Percentiles rank a stretch among this genome's conserved stretches.
Evolutionary conservation across 139 green algal species (phyloP).

Genomic region (Chlorella ohadii): DNA sequence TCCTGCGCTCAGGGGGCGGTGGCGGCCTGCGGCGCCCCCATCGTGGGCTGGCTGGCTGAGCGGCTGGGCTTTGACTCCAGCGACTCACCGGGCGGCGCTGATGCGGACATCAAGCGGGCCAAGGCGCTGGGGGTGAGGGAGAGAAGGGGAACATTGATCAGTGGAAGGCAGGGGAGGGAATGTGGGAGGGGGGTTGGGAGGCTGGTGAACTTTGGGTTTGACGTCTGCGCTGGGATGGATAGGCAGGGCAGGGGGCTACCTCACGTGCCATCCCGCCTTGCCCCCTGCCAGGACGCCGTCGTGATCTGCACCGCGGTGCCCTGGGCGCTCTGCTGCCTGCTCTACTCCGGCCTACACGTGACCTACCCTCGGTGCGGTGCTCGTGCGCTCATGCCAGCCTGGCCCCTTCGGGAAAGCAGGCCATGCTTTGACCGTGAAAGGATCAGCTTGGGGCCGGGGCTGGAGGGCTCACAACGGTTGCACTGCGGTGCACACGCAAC

Average conservation of each 20-base stretch:
- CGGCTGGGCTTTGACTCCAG: slow-evolving; percentile 40
- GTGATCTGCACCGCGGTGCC: slow-evolving; percentile 53
- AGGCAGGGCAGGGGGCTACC: no score
- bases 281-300: slow-evolving; percentile 45
- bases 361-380: neutral
- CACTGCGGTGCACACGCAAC: neutral
- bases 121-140: slow-evolving; percentile 41
- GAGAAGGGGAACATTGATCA: no score
- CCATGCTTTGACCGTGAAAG: no score
- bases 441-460: neutral
- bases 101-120: slow-evolving; percentile 45
- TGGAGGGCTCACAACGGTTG: neutral
- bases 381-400: no score
- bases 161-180: no score
- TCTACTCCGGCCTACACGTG: slow-evolving; percentile 30
- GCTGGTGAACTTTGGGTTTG: no score
- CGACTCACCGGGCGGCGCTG: neutral
- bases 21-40: slow-evolving; percentile 43
- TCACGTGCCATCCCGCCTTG: no score
- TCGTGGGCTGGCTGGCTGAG: slow-evolving; percentile 60
- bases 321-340: slow-evolving; percentile 51
- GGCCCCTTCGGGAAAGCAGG: neutral
- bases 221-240: no score
- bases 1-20: slow-evolving; percentile 24
- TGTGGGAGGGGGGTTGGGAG: no score